Base-by-base conservation (phyloP, 345 rosid genomes). In the Hibiscus trionum region DNA sequence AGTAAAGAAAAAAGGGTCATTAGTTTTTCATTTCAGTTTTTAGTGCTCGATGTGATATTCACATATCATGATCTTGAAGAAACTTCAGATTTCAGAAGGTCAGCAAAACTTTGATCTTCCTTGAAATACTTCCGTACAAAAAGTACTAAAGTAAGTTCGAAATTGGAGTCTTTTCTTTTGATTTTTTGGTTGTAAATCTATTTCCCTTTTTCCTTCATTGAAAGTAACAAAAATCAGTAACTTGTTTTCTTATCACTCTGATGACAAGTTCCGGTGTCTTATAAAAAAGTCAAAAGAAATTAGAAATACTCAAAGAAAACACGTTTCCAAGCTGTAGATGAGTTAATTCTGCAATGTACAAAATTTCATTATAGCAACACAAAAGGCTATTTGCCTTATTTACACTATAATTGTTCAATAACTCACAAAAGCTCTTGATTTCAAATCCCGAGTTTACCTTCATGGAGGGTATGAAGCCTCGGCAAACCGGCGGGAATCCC, bases 401-500 rank as follows among this genome's bases (percentile, higher is more conserved):
- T 4, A 4, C 29, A 49, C 19, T 3, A 8, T 10, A 31, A 42
- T 8, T 42, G 11, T 11, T 57, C 24, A 59, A 63, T 46, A 49
- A 50, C 29, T 7, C 33, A 49, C 55, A 14, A 52, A 26, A 62
- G 42, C 37, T 56, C 37, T 31, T 76, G 46, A 70, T 70, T 55
- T 73, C 37, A 56, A 77, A 73, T 63, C 75, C 61, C 37, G 9
- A 35, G 49, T 53, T 64, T 88, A 96, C 99, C 99, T 91, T 93
- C 91, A 53, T 83, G 86, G 66, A 89, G 77, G 19, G 91, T 86
- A 64, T 88, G 99, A 61, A 96, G 91, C 79, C 87, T 80, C 4
- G 97, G 98, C 76, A 93, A 79, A 16, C 93, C 98, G 1, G 84
- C 80, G 14, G 97, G 97, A 77, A 93, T 96, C 69, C 86, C 94